phyloP scores from a whole-genome alignment of 305 asterid species.

The Striga hermonthica region DNA sequence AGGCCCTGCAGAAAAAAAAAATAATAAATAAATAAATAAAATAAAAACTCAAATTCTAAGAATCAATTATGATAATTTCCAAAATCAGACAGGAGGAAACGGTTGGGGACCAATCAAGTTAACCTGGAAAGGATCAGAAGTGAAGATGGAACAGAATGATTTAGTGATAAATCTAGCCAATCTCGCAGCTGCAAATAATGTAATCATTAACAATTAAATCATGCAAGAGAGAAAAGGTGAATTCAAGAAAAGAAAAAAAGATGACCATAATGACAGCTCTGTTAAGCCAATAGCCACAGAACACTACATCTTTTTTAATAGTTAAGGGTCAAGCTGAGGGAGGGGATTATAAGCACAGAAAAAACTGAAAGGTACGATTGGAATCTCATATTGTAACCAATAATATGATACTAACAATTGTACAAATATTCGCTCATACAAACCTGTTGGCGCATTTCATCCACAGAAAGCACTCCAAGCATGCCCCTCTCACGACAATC shows the following conservation, averaged over 20 bases:
- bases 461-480: constrained; percentile 70
- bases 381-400: neutral
- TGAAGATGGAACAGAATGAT: constrained; percentile 86
- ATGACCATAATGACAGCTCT: constrained; percentile 7
- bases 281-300: constrained; percentile 11
- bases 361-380: no score
- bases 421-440: constrained; percentile 12
- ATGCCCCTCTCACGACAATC: constrained; percentile 94
- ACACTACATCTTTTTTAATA: constrained; percentile 12
- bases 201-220: neutral
- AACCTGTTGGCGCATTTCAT: constrained; percentile 95
- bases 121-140: constrained; percentile 83
- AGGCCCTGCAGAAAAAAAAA: constrained; percentile 51
- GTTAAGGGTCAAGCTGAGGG: no score
- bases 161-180: constrained; percentile 84
- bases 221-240: constrained; percentile 21
- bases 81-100: constrained; percentile 1
- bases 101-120: constrained; percentile 24
- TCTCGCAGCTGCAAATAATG: constrained; percentile 63
- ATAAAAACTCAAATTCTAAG: constrained; percentile 35
- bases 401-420: constrained; percentile 18
- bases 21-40: constrained; percentile 21
- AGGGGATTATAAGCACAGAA: no score
- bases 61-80: constrained; percentile 4
- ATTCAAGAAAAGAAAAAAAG: constrained; percentile 21